Conservation (phyloP, 2,329 filamentous ascomycete species). For the Hypoxylon sp. region DNA sequence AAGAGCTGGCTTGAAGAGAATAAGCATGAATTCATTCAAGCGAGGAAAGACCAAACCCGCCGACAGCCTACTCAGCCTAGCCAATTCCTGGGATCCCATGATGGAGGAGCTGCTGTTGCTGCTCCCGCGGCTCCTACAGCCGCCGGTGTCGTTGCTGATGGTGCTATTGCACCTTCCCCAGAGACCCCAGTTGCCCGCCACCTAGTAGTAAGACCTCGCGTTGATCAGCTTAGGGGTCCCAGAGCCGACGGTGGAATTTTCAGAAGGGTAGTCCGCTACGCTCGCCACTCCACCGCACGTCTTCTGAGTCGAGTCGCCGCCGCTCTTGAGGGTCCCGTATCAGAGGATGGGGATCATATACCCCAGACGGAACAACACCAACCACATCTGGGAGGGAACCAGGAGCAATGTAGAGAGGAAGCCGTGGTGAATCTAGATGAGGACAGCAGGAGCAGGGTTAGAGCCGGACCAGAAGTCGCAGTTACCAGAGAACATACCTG, state of each 20-base stretch:
- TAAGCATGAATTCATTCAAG: slow-evolving; percentile 32
- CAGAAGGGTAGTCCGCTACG: background rate
- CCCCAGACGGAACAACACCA: background rate
- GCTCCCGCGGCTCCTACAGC: too few species aligned
- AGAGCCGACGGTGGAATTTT: slow-evolving; percentile 16
- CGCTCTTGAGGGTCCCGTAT: slow-evolving; percentile 1
- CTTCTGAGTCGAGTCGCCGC: slow-evolving; percentile 12
- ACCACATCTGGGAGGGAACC: background rate
- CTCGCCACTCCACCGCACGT: slow-evolving; percentile 2
- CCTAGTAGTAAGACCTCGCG: slow-evolving; percentile 8
- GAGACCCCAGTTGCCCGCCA: slow-evolving; percentile 1
- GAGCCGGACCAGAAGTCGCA: background rate
- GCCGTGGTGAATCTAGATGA: background rate
- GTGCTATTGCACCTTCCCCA: background rate
- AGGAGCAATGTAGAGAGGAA: background rate
- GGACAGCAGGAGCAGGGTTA: background rate
- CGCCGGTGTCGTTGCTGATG: background rate
- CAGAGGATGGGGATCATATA: background rate
- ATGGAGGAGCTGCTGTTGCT: background rate
- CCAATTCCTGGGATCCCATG: background rate
- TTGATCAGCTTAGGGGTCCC: background rate
- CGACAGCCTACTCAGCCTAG: background rate
- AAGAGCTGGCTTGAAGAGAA: slow-evolving; percentile 35
- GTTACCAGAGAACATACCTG: background rate
- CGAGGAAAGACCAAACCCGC: background rate